Evolutionary conservation across 129 eudicot genomes (phyloP).

Genomic region (Cynara cardunculus): DNA sequence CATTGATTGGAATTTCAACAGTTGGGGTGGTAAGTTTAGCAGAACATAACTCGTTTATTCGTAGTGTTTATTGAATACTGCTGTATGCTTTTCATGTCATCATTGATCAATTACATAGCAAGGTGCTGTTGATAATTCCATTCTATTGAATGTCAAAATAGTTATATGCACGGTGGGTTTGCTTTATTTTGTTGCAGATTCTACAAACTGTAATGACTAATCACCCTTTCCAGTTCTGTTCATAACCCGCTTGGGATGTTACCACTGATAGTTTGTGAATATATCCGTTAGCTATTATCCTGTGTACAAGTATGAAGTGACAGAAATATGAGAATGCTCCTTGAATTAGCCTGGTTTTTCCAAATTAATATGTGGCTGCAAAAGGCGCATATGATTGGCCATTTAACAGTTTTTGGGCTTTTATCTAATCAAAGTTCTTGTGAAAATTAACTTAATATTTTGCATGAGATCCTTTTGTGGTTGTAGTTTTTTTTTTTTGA

Average conservation of each 20-base stretch:
- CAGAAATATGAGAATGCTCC: not conserved
- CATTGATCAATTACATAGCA: not conserved
- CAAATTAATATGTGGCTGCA: not conserved
- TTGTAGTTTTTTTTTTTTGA: not conserved
- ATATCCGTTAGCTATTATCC: not conserved
- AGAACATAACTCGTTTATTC: not conserved
- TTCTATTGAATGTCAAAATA: not conserved
- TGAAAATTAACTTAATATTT: not conserved
- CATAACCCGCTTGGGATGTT: not conserved
- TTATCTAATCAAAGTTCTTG: not conserved
- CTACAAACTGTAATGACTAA: not conserved
- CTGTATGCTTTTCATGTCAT: conserved; percentile 9
- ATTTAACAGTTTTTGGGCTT: not conserved
- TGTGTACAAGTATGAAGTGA: not conserved
- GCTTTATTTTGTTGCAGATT: not conserved
- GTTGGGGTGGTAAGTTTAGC: conserved; percentile 82
- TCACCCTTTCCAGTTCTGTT: conserved; percentile 1
- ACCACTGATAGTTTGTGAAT: not conserved
- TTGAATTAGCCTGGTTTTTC: not conserved
- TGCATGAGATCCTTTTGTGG: not conserved
- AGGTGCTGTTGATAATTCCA: not conserved
- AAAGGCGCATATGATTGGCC: not conserved
- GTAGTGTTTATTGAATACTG: not conserved
- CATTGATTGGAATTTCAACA: conserved; percentile 90
- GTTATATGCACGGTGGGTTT: not conserved